Conservation (phyloP, 495 filamentous ascomycete species). For the Hypoxylon cercidicola region DNA sequence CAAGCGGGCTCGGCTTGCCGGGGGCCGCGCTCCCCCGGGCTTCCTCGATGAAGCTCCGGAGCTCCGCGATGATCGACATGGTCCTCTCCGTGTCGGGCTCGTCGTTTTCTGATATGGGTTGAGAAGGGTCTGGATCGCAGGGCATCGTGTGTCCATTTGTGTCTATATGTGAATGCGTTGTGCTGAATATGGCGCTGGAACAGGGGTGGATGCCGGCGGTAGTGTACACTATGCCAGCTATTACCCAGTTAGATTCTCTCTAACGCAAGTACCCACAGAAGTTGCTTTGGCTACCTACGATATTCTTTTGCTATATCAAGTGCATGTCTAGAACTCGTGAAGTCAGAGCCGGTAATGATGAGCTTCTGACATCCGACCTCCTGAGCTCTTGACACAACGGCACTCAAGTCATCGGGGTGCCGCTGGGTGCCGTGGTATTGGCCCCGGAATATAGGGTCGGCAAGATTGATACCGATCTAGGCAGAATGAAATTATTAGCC, state of each 20-base stretch:
- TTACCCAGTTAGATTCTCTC: conserved; percentile 20
- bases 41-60: conserved; percentile 63
- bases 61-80: conserved; percentile 63
- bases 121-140: conserved; percentile 54
- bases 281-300: conserved; percentile 60
- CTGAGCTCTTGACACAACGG: conserved; percentile 78
- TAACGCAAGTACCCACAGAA: neutral
- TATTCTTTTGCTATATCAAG: conserved; percentile 76
- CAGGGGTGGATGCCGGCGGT: conserved; percentile 97
- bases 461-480: conserved; percentile 90
- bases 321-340: conserved; percentile 79
- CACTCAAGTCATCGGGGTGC: conserved; percentile 81
- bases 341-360: conserved; percentile 92
- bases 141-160: conserved; percentile 54
- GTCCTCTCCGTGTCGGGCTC: conserved; percentile 51
- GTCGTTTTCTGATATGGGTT: conserved; percentile 53
- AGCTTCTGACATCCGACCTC: conserved; percentile 85
- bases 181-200: conserved; percentile 72
- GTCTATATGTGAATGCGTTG: conserved; percentile 62
- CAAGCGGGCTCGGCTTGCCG: conserved; percentile 54
- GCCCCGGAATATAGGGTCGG: conserved; percentile 86
- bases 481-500: conserved; percentile 5
- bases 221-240: conserved; percentile 82
- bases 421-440: conserved; percentile 82
- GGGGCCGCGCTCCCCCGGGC: conserved; percentile 57